Evolutionary conservation across 2,329 filamentous ascomycete species (phyloP), one percentile per base, ranked within the genome.

Genomic region (Onygenales sp.): DNA sequence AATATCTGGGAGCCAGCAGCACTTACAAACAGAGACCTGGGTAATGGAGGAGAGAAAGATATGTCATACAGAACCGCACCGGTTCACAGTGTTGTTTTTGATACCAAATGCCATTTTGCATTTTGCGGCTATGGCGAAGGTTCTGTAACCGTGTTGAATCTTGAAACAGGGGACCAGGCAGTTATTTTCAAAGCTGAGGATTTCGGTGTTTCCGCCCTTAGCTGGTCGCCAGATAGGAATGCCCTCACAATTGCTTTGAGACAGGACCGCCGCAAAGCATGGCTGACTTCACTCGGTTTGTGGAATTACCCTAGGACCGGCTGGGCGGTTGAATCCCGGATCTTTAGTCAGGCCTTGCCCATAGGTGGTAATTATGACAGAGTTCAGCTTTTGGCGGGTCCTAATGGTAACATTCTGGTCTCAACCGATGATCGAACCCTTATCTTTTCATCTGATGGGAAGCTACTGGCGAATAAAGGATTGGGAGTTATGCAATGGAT

Each of bases 41-140:
- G 63, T 65, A 33, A 49, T 58, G 7, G 65, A 68, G 39, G 62
- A 63, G 34, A 62, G 57, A 53, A 65, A 61, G 17, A 17, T 17
- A 17, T 17, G 17, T 17, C 17, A 17, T 17, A 17, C 17, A 17
- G 17, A 17, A 17, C 17, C 49, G 60, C 56, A 13, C 42, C 43
- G 51, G 64, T 70, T 32, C 69, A 58, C 33, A 62, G 63, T 27
- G 63, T 71, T 48, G 54, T 52, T 21, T 52, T 62, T 21, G 59
- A 66, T 57, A 54, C 54, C 40, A 61, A 53, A 3, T 56, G 43
- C 4, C 60, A 63, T 4, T 55, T 64, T 14, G 50, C 67, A 9
- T 64, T 71, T 51, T 70, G 68, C 43, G 70, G 70, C 33, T 69
- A 67, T 47, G 61, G 67, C 52, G 65, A 73, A 53, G 70, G 69